Evolutionary conservation across 2,329 filamentous ascomycete species (phyloP), one percentile per base, ranked within the genome.

Genomic region (Fusarium begoniae): DNA sequence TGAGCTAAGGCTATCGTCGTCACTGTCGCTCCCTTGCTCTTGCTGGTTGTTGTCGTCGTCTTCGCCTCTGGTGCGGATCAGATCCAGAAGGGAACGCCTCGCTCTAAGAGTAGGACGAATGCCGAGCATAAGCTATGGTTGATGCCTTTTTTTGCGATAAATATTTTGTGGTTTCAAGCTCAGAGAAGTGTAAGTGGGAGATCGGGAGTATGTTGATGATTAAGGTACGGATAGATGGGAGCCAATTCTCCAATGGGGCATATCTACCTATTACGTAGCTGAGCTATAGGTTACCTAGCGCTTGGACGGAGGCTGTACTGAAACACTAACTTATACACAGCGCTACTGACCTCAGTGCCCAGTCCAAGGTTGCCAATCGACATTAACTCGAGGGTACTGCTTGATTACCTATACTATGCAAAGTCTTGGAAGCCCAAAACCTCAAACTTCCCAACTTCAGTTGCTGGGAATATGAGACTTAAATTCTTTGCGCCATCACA

Each of bases 71-170:
- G 82, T 78, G 69, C 83, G 82, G 73, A 86, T 81, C 67, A 89
- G 83, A 70, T 89, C 87, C 80, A 89, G 84, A 75, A 89, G 81
- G 71, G 87, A 88, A 76, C 85, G 86, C 82, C 87, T 84, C 77
- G 86, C 84, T 85, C 83, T 85, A 74, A 89, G 82, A 69, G 82
- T 83, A 60, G 85, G 85, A 65, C 82, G 83, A 66, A 88, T 82
- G 82, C 87, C 87, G 78, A 87, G 81, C 87, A 89, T 89, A 85
- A 70, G 67, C 58, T 70, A 44, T 26, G 44, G 40, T 59, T 50
- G 48, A 77, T 63, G 65, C 41, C 35, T 53, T 73, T 74, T 74
- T 43, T 61, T 44, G 61, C 44, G 75, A 70, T 67, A 45, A 57
- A 53, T 56, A 48, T 40, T 58, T 55, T 54, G 62, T 57, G 60